Base-by-base conservation (phyloP, 345 rosid species). In the Pelargonium nanum region DNA sequence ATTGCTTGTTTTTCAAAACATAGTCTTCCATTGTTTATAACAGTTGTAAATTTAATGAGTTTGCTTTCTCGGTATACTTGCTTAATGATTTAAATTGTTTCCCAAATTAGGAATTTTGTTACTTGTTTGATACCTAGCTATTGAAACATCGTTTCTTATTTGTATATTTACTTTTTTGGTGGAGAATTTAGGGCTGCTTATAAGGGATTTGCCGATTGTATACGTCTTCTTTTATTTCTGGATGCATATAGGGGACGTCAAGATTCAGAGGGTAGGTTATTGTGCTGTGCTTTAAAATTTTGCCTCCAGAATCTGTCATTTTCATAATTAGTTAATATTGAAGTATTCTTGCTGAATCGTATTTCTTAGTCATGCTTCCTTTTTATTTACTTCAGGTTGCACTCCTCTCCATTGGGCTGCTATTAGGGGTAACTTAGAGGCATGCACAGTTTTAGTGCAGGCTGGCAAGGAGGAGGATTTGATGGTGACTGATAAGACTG, bases 351-450 rank as follows among this genome's bases (percentile, higher is more conserved):
- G 22, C 1, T 19, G 5, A 15, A 19, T 44, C 66, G 48, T 48
- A 50, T 52, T 30, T 10, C 53, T 59, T 63, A 58, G 45, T 55
- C 45, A 19, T 60, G 20, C 19, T 48, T 22, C 55, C 51, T 66
- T 53, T 50, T 53, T 63, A 24, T 56, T 65, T 55, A 50, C 51
- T 67, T 77, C 73, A 93, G 99, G 99, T 53, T 90, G 95, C 75
- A 93, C 99, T 61, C 95, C 96, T 72, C 85, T 93, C 63, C 97
- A 93, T 67, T 93, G 97, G 99, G 96, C 95, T 19, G 99, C 99
- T 73, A 90, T 93, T 67, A 82, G 84, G 78, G 97, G 97, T 76
- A 90, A 93, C 77, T 81, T 93, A 79, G 97, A 90, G 79, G 99
- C 99, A 65, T 90, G 97, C 86, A 93, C 97, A 20, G 95, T 93